phyloP scores from a whole-genome alignment of 73 alveolate species.

The Paramecium sonneborni region DNA sequence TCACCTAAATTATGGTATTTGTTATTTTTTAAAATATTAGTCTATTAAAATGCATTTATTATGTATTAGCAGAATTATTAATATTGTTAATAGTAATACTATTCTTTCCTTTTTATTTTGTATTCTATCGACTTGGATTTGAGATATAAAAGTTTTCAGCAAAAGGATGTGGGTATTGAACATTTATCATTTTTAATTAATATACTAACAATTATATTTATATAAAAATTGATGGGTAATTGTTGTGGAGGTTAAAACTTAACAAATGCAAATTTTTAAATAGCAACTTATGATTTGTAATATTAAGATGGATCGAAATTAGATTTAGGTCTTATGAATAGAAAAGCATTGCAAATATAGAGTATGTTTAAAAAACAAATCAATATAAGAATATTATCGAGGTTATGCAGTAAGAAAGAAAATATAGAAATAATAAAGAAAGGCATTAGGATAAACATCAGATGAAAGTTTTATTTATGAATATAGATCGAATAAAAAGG shows the following conservation, averaged over 20 bases:
- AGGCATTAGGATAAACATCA: neutral
- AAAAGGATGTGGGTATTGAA: slow-evolving; percentile 44
- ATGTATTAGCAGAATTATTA: neutral
- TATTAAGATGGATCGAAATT: neutral
- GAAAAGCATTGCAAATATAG: neutral
- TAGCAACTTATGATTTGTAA: neutral
- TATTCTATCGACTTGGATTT: neutral
- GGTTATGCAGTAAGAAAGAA: neutral
- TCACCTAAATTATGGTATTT: neutral
- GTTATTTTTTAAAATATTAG: neutral
- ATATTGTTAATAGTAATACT: neutral
- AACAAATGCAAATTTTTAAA: neutral
- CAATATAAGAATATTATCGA: neutral
- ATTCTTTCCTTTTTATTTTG: neutral
- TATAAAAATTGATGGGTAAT: neutral
- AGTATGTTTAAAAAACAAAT: neutral
- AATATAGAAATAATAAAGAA: neutral
- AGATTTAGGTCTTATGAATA: neutral
- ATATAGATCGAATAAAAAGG: neutral
- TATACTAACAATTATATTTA: neutral
- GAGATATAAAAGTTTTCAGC: neutral
- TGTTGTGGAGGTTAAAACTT: slow-evolving; percentile 38
- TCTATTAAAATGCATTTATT: neutral
- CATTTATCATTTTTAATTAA: neutral
- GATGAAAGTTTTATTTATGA: slow-evolving; percentile 13